Base-by-base conservation (phyloP, 768 basidiomycete genomes). In the Phaffia tasmanica region DNA sequence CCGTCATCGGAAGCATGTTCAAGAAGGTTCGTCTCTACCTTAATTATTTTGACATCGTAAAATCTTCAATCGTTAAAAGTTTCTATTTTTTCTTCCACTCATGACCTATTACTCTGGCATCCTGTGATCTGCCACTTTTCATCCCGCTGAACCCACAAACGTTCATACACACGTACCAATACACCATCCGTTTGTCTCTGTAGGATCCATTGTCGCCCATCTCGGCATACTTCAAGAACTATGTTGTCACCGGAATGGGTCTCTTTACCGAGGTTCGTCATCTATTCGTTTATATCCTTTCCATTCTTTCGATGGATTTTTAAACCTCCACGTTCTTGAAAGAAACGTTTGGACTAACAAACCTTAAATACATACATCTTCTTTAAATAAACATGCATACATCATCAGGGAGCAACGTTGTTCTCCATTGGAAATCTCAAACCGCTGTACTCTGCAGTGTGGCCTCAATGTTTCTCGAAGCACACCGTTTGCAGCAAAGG, bases 391-490 rank as follows among this genome's bases (percentile, higher is more conserved):
- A 54, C 53, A 54, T 29, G 15, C 29, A 54, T 29, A 54, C n/a
- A 42, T 42, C 35, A 42, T 42, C 35, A 76, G 68, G 76, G 77
- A 47, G 78, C 76, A 64, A 74, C 75, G 53, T 72, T 79, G 32
- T 79, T 79, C 76, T 78, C 77, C 11, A 78, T 79, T 65, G 77
- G 77, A 42, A 79, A 78, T 72, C 71, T 78, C 29, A 68, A 71
- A 0, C 69, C 76, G 0, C 72, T 79, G 14, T 79, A 76, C 71
- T 25, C 68, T 50, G 68, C 71, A 11, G 76, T 76, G 8, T 79
- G 78, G 77, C 76, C 76, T 19, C 14, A 50, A 16, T 78, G 77
- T 70, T 78, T 76, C 75, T 56, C 23, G 32, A 73, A 68, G 0
- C 70, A 74, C 67, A 50, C 64, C n/a, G 72, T 71, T 18, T 78